Evolutionary conservation across 2,329 filamentous ascomycete species (phyloP), one percentile per base, ranked within the genome.

Genomic region (Fusarium veterinarium): DNA sequence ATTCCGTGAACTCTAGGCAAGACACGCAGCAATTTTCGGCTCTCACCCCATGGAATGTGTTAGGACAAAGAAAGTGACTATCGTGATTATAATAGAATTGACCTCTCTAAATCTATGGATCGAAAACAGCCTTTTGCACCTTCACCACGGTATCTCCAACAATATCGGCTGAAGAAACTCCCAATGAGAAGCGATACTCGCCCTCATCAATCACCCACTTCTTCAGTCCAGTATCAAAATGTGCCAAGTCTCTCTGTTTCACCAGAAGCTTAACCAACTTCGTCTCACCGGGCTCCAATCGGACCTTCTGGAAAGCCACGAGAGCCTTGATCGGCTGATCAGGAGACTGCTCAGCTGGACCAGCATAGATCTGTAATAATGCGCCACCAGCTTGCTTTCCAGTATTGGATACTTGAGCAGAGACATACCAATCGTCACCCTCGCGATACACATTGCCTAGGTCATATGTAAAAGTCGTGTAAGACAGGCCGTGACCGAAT

Each of bases 401-500:
- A 0, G 84, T 88, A 76, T 93, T 93, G 37, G 84, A 84, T 10
- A 93, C 80, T 0, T 82, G 83, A 7, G 88, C 81, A 0, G 80
- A 81, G 6, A 89, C 85, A 10, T 74, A 76, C 40, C 90, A 91
- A 9, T 17, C 84, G 85, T 10, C 37, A 2, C 76, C 77, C 12
- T 82, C 81, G 20, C 84, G 71, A 3, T 77, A 53, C 7, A 80
- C 78, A 2, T 73, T 71, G 28, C 79, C 76, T 76, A 91, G 85
- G 37, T 91, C 85, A 25, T 71, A 73, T 16, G 87, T 82, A 79
- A 93, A 94, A 0, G 82, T 86, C 1, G 91, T 91, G 80, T 94
- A 93, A 3, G 89, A 91, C 4, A 93, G 81, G 7, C 91, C 91
- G 72, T 90, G 87, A 6, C 91, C 91, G 73, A 93, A 93, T 20